Evolutionary conservation across 2,329 filamentous ascomycete genomes (phyloP).

Genomic region (Myriangium duriaei): DNA sequence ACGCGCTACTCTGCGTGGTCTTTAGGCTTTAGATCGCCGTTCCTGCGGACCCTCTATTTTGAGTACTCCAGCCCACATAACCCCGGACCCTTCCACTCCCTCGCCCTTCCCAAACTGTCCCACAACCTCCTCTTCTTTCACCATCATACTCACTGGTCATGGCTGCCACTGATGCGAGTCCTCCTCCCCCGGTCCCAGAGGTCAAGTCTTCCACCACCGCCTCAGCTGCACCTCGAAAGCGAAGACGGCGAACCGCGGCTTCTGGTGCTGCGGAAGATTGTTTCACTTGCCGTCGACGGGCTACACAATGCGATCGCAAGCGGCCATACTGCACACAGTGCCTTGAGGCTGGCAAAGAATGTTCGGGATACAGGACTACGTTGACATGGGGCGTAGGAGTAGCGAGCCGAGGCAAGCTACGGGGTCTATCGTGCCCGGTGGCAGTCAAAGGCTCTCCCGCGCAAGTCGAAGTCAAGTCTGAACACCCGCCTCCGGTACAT

Average conservation of each 20-base stretch:
- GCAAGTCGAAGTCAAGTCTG: slow-evolving; percentile 16
- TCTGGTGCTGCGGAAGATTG: slow-evolving; percentile 89
- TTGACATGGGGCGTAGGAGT: slow-evolving; percentile 95
- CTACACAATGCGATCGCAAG: slow-evolving; percentile 76
- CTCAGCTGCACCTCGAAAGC: slow-evolving; percentile 38
- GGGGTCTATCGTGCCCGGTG: slow-evolving; percentile 66
- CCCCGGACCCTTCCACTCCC: too few relatives aligned
- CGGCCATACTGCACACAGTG: slow-evolving; percentile 93
- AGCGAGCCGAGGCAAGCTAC: slow-evolving; percentile 85
- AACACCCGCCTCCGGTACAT: slow-evolving; percentile 8
- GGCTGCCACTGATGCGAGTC: slow-evolving; percentile 5
- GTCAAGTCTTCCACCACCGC: too few relatives aligned
- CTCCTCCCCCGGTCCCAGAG: slow-evolving; percentile 10
- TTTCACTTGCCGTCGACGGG: slow-evolving; percentile 79
- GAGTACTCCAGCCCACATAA: too few relatives aligned
- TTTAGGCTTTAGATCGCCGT: too few relatives aligned
- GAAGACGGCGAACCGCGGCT: slow-evolving; percentile 75
- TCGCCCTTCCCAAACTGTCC: too few relatives aligned
- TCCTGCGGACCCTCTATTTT: too few relatives aligned
- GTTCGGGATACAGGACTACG: slow-evolving; percentile 91
- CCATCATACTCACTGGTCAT: neutral
- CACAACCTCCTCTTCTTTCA: too few relatives aligned
- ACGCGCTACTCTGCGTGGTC: too few relatives aligned
- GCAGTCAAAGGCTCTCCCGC: slow-evolving; percentile 33
- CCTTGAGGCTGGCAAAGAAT: slow-evolving; percentile 80